These are phyloP conservation scores for Nakaseomyces uthaithaninus DNA, from an alignment of 1,139 yeast genomes.

Conservation along the genomic window DNA sequence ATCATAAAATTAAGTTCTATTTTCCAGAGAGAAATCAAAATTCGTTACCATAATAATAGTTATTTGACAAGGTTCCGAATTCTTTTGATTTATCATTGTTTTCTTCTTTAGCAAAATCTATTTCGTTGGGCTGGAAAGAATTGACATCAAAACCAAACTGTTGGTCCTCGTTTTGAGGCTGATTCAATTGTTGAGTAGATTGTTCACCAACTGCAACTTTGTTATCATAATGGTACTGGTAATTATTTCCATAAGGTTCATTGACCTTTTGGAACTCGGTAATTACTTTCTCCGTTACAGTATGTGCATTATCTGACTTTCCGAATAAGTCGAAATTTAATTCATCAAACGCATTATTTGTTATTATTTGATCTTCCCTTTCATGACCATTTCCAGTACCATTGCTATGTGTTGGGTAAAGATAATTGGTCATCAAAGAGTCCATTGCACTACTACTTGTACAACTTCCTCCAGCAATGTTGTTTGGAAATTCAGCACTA, in stretches of 20 bases:
- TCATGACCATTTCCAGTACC: conserved; percentile 5
- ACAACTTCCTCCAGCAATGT: conserved; percentile 14
- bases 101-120: not conserved
- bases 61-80: conserved; percentile 1
- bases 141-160: not conserved
- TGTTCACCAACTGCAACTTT: not conserved
- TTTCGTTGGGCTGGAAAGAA: not conserved
- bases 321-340: conserved; percentile 1
- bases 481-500: conserved; percentile 7
- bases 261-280: not conserved
- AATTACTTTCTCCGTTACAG: not conserved
- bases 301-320: not conserved
- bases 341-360: not conserved
- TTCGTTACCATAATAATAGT: conserved; percentile 2
- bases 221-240: not conserved
- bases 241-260: not conserved
- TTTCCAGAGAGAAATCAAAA: not conserved
- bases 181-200: not conserved
- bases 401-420: conserved; percentile 17
- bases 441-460: conserved; percentile 23
- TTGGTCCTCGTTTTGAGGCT: not conserved
- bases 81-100: not conserved
- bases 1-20: not conserved
- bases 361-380: not conserved
- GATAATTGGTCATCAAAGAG: conserved; percentile 22